Conservation (phyloP, 345 rosid species). For the Salix koriyanagi region DNA sequence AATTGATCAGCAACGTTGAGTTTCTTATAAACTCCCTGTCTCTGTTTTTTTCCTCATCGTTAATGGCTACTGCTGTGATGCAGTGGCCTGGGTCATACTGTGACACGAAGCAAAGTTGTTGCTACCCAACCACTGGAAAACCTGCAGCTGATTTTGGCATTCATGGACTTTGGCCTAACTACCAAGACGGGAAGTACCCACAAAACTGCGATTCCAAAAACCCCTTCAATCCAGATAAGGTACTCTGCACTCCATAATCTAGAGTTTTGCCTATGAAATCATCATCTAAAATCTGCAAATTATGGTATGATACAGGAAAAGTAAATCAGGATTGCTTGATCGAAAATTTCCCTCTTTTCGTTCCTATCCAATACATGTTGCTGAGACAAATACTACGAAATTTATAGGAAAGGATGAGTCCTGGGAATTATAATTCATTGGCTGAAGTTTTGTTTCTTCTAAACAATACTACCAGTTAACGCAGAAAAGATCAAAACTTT, state of each 20-base stretch:
- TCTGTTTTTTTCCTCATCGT: neutral
- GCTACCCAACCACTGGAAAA: slow-evolving; percentile 81
- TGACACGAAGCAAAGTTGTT: slow-evolving; percentile 59
- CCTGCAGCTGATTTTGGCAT: slow-evolving; percentile 88
- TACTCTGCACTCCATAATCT: neutral
- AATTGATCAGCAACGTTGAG: neutral
- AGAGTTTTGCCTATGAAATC: neutral
- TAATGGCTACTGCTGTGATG: neutral
- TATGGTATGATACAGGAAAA: too few relatives aligned
- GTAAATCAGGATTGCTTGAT: too few relatives aligned
- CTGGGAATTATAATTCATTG: neutral
- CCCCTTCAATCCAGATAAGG: slow-evolving; percentile 55
- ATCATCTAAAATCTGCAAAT: neutral
- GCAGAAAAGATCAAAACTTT: neutral
- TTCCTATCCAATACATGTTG: too few relatives aligned
- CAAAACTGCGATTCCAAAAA: slow-evolving; percentile 59
- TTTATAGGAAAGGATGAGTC: neutral
- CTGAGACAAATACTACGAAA: neutral
- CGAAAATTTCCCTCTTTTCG: too few relatives aligned
- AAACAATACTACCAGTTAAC: too few relatives aligned
- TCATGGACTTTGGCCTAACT: slow-evolving; percentile 96
- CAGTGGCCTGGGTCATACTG: slow-evolving; percentile 99
- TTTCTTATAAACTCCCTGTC: neutral
- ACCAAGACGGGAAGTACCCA: slow-evolving; percentile 72
- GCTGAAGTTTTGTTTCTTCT: neutral